Percentiles rank a stretch among this genome's conserved stretches.
phyloP scores from a whole-genome alignment of 257 asterid species.

The Schizonepeta tenuifolia region DNA sequence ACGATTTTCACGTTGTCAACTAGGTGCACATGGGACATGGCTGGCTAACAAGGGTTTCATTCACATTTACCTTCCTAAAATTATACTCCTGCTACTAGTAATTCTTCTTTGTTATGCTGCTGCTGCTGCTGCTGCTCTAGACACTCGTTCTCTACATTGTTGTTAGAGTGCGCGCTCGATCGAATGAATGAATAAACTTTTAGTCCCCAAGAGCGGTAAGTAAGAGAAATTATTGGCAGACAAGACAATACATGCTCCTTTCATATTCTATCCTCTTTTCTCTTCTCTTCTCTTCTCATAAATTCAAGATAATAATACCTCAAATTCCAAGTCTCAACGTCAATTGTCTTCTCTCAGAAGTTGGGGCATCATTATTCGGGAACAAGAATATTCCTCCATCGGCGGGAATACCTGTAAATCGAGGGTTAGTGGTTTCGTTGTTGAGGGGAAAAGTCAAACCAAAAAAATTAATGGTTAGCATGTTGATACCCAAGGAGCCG shows the following conservation, averaged over 20 bases:
- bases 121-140: constrained; percentile 17
- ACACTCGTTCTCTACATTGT: neutral
- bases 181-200: constrained; percentile 31
- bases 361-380: constrained; percentile 18
- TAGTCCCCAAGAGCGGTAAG: constrained; percentile 9
- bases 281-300: neutral
- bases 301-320: neutral
- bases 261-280: neutral
- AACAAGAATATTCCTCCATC: neutral
- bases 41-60: constrained; percentile 19
- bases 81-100: neutral
- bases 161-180: neutral
- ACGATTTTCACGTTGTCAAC: constrained; percentile 37
- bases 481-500: constrained; percentile 83
- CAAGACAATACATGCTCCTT: neutral
- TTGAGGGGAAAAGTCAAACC: neutral
- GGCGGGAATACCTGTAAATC: constrained; percentile 28
- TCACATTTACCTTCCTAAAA: neutral
- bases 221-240: neutral
- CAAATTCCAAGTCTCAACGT: neutral
- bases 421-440: constrained; percentile 20
- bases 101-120: neutral
- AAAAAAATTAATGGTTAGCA: constrained; percentile 37
- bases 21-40: constrained; percentile 27
- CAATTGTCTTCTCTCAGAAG: constrained; percentile 7